A percentile compares a stretch with the other conserved stretches of the same genome.
These are phyloP conservation scores for Entophlyctis luteolus DNA, from an alignment of 192 early-diverging fungal species.

Conservation along the genomic window DNA sequence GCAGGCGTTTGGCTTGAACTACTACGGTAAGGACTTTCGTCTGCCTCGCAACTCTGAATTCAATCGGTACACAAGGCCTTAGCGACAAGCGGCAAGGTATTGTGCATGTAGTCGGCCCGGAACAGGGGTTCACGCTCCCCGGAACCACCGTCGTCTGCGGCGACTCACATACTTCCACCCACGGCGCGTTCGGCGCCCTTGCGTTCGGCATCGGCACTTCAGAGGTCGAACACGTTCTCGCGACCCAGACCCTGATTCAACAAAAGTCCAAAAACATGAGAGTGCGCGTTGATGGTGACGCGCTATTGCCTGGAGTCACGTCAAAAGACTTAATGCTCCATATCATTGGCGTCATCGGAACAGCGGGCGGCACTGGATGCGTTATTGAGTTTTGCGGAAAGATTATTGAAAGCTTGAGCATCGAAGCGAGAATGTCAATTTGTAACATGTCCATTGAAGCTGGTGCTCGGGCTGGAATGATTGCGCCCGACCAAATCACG, in stretches of 20 bases:
- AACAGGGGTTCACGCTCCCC: slow-evolving; percentile 71
- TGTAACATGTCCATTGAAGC: slow-evolving; percentile 76
- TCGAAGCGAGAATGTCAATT: slow-evolving; percentile 70
- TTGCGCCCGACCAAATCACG: slow-evolving; percentile 67
- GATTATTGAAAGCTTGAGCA: slow-evolving; percentile 52
- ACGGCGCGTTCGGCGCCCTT: slow-evolving; percentile 70
- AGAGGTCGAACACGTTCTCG: slow-evolving; percentile 71
- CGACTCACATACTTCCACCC: slow-evolving; percentile 70
- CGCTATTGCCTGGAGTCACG: slow-evolving; percentile 48
- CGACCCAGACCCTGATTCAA: slow-evolving; percentile 65
- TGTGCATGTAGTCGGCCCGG: slow-evolving; percentile 71
- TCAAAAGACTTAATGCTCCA: slow-evolving; percentile 67
- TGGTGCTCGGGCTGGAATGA: slow-evolving; percentile 69
- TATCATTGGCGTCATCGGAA: slow-evolving; percentile 67
- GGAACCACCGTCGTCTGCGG: slow-evolving; percentile 71
- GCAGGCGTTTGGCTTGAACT: slow-evolving; percentile 56
- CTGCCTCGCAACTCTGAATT: not conserved
- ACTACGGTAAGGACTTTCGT: slow-evolving; percentile 41
- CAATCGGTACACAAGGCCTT: slow-evolving; percentile 53
- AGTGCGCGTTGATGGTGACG: slow-evolving; percentile 49
- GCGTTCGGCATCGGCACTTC: slow-evolving; percentile 75
- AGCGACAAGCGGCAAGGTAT: slow-evolving; percentile 68
- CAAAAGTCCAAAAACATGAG: slow-evolving; percentile 71
- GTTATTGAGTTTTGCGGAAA: slow-evolving; percentile 67
- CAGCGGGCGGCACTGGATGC: slow-evolving; percentile 66